Percentiles rank a stretch among this genome's conserved stretches.
Evolutionary conservation across 345 rosid genomes (phyloP).

Genomic region (Orychophragmus violaceus): DNA sequence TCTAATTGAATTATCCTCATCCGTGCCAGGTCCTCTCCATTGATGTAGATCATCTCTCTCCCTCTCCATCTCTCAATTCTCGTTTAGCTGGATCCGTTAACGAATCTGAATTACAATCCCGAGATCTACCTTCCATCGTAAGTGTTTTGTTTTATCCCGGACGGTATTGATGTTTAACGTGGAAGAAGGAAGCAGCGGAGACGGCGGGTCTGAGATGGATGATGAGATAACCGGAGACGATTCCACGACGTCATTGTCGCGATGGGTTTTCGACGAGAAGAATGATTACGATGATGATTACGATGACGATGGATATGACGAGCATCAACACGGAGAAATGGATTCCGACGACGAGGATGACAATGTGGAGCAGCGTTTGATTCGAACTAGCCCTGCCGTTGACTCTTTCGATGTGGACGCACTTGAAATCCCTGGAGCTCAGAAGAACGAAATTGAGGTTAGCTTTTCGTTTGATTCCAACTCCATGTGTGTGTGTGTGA

Average conservation of each 20-base stretch:
- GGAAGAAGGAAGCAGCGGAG: conserved; percentile 44
- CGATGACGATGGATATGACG: conserved; percentile 30
- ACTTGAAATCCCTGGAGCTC: conserved; percentile 81
- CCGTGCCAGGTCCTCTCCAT: conserved; percentile 11
- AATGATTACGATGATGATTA: conserved; percentile 53
- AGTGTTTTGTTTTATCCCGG: not conserved
- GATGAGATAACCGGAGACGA: conserved; percentile 40
- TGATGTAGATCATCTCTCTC: conserved; percentile 18
- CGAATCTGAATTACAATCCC: conserved; percentile 20
- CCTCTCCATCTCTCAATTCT: conserved; percentile 4
- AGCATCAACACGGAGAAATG: conserved; percentile 28
- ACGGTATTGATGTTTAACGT: conserved; percentile 22
- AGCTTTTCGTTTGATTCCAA: not conserved
- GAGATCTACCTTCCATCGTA: not conserved
- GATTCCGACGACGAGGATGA: conserved; percentile 74
- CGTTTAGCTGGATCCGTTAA: conserved; percentile 4
- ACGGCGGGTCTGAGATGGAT: conserved; percentile 33
- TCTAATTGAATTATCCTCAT: conserved; percentile 13
- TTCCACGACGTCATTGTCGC: conserved; percentile 69
- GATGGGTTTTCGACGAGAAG: conserved; percentile 92
- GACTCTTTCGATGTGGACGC: conserved; percentile 98
- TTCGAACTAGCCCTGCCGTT: conserved; percentile 87
- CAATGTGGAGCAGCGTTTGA: conserved; percentile 69
- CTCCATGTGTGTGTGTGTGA: not conserved
- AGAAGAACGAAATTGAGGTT: conserved; percentile 72